Evolutionary conservation across 208 protist species (phyloP).

Genomic region (Leishmania tropica): DNA sequence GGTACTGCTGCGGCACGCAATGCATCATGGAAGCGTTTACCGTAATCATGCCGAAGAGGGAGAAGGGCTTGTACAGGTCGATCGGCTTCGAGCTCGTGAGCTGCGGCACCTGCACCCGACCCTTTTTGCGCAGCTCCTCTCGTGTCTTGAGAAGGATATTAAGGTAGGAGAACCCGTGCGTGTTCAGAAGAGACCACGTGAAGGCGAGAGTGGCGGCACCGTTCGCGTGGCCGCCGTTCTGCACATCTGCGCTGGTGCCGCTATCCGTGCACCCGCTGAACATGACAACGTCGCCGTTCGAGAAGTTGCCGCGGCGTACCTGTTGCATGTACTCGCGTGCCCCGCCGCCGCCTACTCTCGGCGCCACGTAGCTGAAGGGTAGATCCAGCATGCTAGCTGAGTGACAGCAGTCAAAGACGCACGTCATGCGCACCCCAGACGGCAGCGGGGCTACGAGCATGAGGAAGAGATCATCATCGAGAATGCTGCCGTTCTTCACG

Average conservation of each 20-base stretch:
- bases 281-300: constrained; percentile 86
- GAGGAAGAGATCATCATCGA: constrained; percentile 91
- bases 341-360: constrained; percentile 11
- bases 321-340: constrained; percentile 51
- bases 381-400: constrained; percentile 90
- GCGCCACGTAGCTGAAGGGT: constrained; percentile 82
- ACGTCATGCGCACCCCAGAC: constrained; percentile 83
- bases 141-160: constrained; percentile 85
- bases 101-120: constrained; percentile 87
- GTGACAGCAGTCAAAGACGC: constrained; percentile 95
- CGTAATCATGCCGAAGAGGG: constrained; percentile 81
- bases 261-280: constrained; percentile 88
- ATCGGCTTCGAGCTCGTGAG: constrained; percentile 90
- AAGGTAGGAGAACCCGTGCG: constrained; percentile 64
- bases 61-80: constrained; percentile 90
- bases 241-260: constrained; percentile 85
- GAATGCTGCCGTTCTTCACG: constrained; percentile 60
- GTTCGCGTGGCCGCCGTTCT: constrained; percentile 44
- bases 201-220: constrained; percentile 87
- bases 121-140: constrained; percentile 69
- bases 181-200: constrained; percentile 78
- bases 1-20: constrained; percentile 69
- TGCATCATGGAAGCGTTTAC: constrained; percentile 64
- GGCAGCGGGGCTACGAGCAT: constrained; percentile 78
- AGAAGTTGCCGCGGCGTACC: constrained; percentile 77